A percentile compares a stretch with the other conserved stretches of the same genome.
Conservation (phyloP, 176 grass and related monocot genomes). For the Urochloa ruziziensis region DNA sequence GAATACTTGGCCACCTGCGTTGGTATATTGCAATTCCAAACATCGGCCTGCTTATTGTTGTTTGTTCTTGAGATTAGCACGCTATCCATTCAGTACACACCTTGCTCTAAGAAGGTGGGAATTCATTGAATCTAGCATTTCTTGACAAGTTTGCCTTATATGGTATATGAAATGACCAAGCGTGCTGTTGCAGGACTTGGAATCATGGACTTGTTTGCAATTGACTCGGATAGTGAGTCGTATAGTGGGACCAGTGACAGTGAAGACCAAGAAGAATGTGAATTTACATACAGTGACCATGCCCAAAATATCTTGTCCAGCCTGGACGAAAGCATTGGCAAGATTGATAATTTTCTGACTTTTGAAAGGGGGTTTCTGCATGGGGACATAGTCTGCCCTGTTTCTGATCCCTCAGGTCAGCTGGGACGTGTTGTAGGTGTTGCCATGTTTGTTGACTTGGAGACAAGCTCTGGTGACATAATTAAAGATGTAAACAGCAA, state of each 20-base stretch:
- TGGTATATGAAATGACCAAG: background rate
- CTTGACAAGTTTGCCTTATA: background rate
- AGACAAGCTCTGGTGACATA: slow-evolving; percentile 63
- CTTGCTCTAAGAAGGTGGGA: slow-evolving; percentile 36
- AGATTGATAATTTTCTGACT: slow-evolving; percentile 87
- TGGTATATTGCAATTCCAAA: background rate
- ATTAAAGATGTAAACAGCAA: slow-evolving; percentile 84
- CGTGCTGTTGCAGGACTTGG: slow-evolving; percentile 30
- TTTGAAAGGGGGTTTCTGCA: slow-evolving; percentile 81
- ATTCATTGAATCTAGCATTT: background rate
- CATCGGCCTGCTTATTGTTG: slow-evolving; percentile 20
- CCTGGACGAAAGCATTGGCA: slow-evolving; percentile 82
- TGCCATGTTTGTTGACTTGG: slow-evolving; percentile 78
- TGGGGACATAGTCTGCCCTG: slow-evolving; percentile 77
- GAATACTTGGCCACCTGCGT: background rate
- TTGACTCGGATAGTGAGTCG: slow-evolving; percentile 68
- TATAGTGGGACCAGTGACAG: slow-evolving; percentile 77
- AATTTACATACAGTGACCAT: slow-evolving; percentile 55
- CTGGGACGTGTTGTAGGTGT: slow-evolving; percentile 69
- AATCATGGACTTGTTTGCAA: slow-evolving; percentile 65
- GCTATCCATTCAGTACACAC: background rate
- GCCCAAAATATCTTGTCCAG: slow-evolving; percentile 72
- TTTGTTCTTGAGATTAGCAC: slow-evolving; percentile 13
- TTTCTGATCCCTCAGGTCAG: slow-evolving; percentile 73
- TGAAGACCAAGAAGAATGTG: slow-evolving; percentile 78